Conservation (phyloP, 768 basidiomycete species). For the Lyophyllum shimeji region DNA sequence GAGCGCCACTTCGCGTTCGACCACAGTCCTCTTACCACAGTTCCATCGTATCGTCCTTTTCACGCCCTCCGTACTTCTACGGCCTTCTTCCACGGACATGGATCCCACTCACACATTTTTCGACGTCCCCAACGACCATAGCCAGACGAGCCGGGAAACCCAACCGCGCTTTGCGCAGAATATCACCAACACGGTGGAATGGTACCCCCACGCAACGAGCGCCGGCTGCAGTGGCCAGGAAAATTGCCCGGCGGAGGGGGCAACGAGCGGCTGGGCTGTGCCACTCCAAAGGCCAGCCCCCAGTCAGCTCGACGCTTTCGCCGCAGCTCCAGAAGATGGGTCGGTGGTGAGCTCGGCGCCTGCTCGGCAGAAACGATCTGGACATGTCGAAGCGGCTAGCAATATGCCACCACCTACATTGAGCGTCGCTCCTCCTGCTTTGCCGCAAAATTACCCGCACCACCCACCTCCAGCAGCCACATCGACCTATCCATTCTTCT, state of each 20-base stretch:
- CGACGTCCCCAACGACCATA: not conserved
- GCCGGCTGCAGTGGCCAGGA: too few relatives aligned
- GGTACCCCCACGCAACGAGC: not conserved
- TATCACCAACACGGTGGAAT: not conserved
- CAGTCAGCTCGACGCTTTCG: not conserved
- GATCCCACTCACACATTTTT: not conserved
- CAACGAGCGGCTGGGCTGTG: not conserved
- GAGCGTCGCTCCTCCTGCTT: not conserved
- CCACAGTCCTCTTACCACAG: too few relatives aligned
- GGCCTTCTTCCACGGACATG: not conserved
- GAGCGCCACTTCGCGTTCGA: too few relatives aligned
- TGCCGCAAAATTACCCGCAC: not conserved
- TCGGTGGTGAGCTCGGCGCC: not conserved
- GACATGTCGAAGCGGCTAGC: not conserved
- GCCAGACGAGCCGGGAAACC: not conserved
- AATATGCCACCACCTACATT: not conserved
- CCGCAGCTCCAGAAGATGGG: not conserved
- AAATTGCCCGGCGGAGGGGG: not conserved
- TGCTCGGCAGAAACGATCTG: not conserved
- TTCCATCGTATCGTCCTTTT: not conserved
- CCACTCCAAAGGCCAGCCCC: not conserved
- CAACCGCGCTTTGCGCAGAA: not conserved
- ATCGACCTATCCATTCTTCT: not conserved
- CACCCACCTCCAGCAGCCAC: not conserved
- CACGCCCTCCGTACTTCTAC: not conserved